Evolutionary conservation across 1,284 basidiomycete genomes (phyloP).

Genomic region (Fomitopsis pinicola): DNA sequence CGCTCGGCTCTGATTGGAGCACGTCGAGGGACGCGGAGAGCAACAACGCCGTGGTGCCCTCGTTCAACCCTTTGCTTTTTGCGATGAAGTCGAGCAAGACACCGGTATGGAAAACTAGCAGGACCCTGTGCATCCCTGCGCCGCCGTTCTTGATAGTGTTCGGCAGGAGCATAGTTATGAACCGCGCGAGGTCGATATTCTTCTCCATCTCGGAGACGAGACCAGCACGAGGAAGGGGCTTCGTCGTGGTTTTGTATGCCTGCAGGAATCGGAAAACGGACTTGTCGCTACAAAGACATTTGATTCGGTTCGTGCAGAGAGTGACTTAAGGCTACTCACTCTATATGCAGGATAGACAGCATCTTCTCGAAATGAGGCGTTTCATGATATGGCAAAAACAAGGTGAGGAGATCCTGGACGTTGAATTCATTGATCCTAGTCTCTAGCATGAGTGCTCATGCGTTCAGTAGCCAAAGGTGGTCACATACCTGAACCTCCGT

Average conservation of each 20-base stretch:
- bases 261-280: constrained; percentile 65
- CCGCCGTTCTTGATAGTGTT: constrained; percentile 45
- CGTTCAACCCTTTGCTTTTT: constrained; percentile 48
- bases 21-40: constrained; percentile 60
- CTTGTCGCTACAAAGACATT: constrained; percentile 30
- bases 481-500: constrained; percentile 78
- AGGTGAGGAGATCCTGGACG: constrained; percentile 69
- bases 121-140: constrained; percentile 57
- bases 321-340: constrained; percentile 36
- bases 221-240: constrained; percentile 62
- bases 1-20: constrained; percentile 33
- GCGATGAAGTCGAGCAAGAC: constrained; percentile 79
- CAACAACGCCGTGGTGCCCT: constrained; percentile 57
- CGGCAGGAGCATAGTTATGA: constrained; percentile 64
- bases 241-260: constrained; percentile 72
- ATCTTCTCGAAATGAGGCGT: constrained; percentile 95
- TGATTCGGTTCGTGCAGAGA: background rate
- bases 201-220: constrained; percentile 71
- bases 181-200: constrained; percentile 71
- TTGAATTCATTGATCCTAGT: constrained; percentile 94
- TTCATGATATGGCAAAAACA: constrained; percentile 94
- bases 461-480: background rate
- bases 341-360: constrained; percentile 80
- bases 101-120: constrained; percentile 84
- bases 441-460: background rate